phyloP scores from a whole-genome alignment of 202 grass and related monocot genomes.

The Zoysia matrella region DNA sequence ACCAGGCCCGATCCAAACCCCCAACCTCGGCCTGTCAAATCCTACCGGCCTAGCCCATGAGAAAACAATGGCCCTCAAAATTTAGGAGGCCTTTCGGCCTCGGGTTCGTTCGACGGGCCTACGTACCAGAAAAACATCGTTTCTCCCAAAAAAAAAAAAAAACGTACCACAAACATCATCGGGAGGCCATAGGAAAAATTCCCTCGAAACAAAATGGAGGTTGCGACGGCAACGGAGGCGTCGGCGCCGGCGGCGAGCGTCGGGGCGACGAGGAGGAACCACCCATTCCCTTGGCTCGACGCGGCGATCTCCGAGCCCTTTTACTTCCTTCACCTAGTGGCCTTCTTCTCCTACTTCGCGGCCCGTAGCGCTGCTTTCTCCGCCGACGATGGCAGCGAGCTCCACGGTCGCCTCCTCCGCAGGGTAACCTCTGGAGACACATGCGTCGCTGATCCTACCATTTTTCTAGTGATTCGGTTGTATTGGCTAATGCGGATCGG shows the following conservation, averaged over 20 bases:
- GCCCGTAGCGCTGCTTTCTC: conserved; percentile 60
- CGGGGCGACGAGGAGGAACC: conserved; percentile 38
- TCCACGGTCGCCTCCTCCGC: conserved; percentile 68
- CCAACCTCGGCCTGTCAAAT: no score
- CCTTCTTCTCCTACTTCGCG: conserved; percentile 93
- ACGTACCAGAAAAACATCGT: no score
- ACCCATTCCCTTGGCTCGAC: conserved; percentile 83
- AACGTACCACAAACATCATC: no score
- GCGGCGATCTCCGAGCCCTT: conserved; percentile 74
- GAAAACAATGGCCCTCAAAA: no score
- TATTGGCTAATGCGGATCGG: conserved; percentile 32
- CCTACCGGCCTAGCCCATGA: no score
- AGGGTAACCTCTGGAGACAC: conserved; percentile 38
- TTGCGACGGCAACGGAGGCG: conserved; percentile 69
- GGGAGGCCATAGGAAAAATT: background rate
- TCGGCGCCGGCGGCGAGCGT: conserved; percentile 52
- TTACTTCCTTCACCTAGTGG: conserved; percentile 87
- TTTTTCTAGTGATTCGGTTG: background rate
- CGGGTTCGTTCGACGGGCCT: no score
- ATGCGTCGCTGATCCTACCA: background rate
- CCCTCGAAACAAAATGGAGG: conserved; percentile 41
- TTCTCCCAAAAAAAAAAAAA: no score
- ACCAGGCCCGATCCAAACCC: no score
- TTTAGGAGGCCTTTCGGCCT: no score
- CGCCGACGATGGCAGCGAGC: conserved; percentile 48